phyloP scores from a whole-genome alignment of 148 eudicot species.

The Limonium bicolor region DNA sequence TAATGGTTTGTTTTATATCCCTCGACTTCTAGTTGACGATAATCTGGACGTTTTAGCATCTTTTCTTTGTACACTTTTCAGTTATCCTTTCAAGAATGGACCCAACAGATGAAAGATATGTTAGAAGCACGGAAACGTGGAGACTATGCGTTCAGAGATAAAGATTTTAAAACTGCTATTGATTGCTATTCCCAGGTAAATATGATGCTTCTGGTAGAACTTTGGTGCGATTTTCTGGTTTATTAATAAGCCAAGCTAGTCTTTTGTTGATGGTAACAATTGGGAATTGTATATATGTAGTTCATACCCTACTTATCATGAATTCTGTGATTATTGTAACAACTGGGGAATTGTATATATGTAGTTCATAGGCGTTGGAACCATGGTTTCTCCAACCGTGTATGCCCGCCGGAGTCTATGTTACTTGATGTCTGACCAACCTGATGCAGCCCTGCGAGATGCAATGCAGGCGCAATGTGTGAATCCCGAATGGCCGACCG shows the following conservation, averaged over 20 bases:
- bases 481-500: conserved; percentile 9
- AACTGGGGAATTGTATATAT: not conserved
- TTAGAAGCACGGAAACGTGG: conserved; percentile 10
- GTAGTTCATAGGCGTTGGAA: conserved; percentile 12
- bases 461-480: conserved; percentile 15
- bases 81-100: conserved; percentile 13
- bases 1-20: too few relatives aligned
- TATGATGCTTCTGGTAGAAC: too few relatives aligned
- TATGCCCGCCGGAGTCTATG: conserved; percentile 10
- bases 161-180: conserved; percentile 8
- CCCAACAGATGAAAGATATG: conserved; percentile 12
- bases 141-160: conserved; percentile 7
- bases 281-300: too few relatives aligned
- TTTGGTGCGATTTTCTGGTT: too few relatives aligned
- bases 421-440: conserved; percentile 8
- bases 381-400: conserved; percentile 11
- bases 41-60: too few relatives aligned
- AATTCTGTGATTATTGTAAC: not conserved
- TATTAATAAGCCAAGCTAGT: too few relatives aligned
- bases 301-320: not conserved
- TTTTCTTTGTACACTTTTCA: too few relatives aligned
- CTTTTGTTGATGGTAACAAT: too few relatives aligned
- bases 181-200: conserved; percentile 12
- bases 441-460: conserved; percentile 10
- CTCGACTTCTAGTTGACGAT: too few relatives aligned